These are phyloP conservation scores for Exophiala alcalophila DNA, from an alignment of 2,329 filamentous ascomycete genomes.

Conservation along the genomic window DNA sequence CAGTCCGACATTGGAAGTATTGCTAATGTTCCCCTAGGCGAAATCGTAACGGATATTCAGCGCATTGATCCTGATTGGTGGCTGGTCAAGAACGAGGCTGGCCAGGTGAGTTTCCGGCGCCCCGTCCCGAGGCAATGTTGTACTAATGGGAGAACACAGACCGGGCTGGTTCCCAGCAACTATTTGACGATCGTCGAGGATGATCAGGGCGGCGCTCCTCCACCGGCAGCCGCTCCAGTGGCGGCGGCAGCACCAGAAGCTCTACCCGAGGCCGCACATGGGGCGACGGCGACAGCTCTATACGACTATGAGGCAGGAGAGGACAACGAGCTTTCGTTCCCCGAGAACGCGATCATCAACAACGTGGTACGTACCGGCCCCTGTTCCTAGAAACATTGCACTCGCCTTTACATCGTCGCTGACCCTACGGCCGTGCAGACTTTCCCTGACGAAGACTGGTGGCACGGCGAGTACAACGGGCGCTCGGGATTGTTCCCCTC, in stretches of 20 bases:
- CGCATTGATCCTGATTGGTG: constrained; percentile 99
- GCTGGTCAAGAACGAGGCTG: constrained; percentile 84
- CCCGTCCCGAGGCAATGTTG: not conserved
- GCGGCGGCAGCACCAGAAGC: constrained; percentile 42
- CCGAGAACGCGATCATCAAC: constrained; percentile 78
- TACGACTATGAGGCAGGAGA: constrained; percentile 98
- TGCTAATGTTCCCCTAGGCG: too few species aligned
- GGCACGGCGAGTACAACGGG: constrained; percentile 83
- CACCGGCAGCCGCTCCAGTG: constrained; percentile 36
- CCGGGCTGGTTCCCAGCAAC: constrained; percentile 90
- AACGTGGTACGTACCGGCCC: constrained; percentile 62
- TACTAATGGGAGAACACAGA: constrained; percentile 18
- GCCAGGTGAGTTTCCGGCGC: constrained; percentile 57
- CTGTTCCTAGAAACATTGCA: too few species aligned
- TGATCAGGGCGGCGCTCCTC: constrained; percentile 35
- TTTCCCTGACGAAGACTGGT: constrained; percentile 99
- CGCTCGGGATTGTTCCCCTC: constrained; percentile 74
- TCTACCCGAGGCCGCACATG: constrained; percentile 38
- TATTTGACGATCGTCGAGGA: constrained; percentile 79
- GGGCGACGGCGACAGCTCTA: constrained; percentile 73
- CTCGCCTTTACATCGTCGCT: not conserved
- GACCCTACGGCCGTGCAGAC: constrained; percentile 54
- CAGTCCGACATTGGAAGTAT: too few species aligned
- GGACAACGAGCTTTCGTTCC: constrained; percentile 83
- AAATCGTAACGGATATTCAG: constrained; percentile 85